These are phyloP conservation scores for Croton laevigatus DNA, from an alignment of 441 rosid species.

Conservation along the genomic window DNA sequence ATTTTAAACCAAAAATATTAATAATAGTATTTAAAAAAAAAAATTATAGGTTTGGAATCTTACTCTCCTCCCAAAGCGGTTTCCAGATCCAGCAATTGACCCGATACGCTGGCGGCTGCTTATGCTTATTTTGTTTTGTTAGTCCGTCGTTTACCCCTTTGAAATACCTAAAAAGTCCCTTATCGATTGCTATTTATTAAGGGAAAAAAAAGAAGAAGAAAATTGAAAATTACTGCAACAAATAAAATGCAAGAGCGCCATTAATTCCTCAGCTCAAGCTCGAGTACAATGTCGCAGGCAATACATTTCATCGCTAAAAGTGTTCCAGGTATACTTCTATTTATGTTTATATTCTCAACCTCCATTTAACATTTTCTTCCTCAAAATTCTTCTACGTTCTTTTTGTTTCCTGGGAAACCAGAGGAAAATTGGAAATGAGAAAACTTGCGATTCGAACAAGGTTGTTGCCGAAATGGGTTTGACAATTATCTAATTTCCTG, in stretches of 20 bases:
- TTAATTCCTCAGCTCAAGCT: constrained; percentile 11
- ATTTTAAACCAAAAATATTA: too few species aligned
- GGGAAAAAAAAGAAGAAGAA: background rate
- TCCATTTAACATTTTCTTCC: background rate
- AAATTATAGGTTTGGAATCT: too few species aligned
- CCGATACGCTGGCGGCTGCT: too few species aligned
- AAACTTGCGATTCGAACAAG: background rate
- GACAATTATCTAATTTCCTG: background rate
- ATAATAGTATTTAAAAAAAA: too few species aligned
- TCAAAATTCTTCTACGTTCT: background rate
- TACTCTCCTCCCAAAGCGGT: too few species aligned
- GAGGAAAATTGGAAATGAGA: background rate
- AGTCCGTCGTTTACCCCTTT: background rate
- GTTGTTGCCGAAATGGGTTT: constrained; percentile 7
- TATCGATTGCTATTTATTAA: constrained; percentile 19
- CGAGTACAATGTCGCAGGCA: constrained; percentile 38
- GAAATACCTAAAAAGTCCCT: constrained; percentile 30
- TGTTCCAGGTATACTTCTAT: constrained; percentile 34
- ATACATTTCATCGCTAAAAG: constrained; percentile 32
- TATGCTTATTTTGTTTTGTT: background rate
- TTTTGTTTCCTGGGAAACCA: constrained; percentile 21
- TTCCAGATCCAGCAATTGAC: too few species aligned
- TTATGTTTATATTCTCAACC: background rate
- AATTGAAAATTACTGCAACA: background rate
- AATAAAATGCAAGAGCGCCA: constrained; percentile 24